A percentile compares a stretch with the other conserved stretches of the same genome.
phyloP scores from a whole-genome alignment of 371 early-diverging fungal species.

The Mucor circinelloides region DNA sequence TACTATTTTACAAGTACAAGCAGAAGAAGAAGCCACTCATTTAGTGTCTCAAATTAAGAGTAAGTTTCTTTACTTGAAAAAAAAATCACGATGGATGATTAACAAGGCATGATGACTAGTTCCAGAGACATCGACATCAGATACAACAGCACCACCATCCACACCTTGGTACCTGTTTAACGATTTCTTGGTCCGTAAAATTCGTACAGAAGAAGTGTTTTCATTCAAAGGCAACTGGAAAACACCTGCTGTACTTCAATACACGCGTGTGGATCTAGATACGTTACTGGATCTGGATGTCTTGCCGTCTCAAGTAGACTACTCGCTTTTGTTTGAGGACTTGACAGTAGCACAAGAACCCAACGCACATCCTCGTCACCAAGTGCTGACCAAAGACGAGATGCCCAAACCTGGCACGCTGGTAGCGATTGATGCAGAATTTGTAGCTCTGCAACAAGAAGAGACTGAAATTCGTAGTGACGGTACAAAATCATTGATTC shows the following conservation, averaged over 20 bases:
- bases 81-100: background rate
- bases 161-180: slow-evolving; percentile 89
- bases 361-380: slow-evolving; percentile 52
- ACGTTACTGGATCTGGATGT: slow-evolving; percentile 38
- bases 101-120: slow-evolving; percentile 12
- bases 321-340: slow-evolving; percentile 49
- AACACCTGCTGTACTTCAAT: slow-evolving; percentile 76
- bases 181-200: slow-evolving; percentile 87
- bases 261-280: slow-evolving; percentile 57
- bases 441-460: slow-evolving; percentile 87
- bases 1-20: slow-evolving; percentile 66
- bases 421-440: slow-evolving; percentile 93
- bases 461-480: slow-evolving; percentile 92
- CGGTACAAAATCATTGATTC: slow-evolving; percentile 79
- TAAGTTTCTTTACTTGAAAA: slow-evolving; percentile 28
- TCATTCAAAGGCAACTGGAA: slow-evolving; percentile 80
- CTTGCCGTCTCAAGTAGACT: slow-evolving; percentile 44
- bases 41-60: slow-evolving; percentile 76
- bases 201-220: slow-evolving; percentile 69
- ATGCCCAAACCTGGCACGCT: slow-evolving; percentile 69
- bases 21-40: slow-evolving; percentile 68
- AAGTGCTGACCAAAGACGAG: slow-evolving; percentile 60
- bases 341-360: slow-evolving; percentile 52
- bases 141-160: slow-evolving; percentile 31
- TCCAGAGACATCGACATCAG: slow-evolving; percentile 31